Base-by-base conservation (phyloP, 2,329 filamentous ascomycete genomes). In the Penicillium decumbens region DNA sequence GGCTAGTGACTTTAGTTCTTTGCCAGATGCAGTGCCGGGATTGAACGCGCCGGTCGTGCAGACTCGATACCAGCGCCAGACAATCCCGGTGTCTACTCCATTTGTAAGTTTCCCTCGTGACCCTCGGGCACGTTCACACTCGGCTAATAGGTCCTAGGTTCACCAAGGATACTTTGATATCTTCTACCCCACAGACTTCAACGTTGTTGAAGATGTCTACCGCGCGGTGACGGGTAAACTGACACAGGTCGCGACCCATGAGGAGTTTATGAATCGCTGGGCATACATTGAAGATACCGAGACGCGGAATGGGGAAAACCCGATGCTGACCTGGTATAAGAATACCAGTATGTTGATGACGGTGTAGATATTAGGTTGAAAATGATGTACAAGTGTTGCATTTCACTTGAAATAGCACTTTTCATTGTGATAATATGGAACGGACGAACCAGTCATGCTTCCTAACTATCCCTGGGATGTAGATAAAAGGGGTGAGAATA, bases 151-250 rank as follows among this genome's bases (percentile, higher is more conserved):
- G 41, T 4, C 20, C 25, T 56, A 95, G 89, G 89, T 96, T 41
- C 91, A 97, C 69, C 95, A 98, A 75, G 95, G 93, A 40, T 97
- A 95, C 72, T 98, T 98, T 67, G 95, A 98, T 68, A 96, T 98
- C 62, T 84, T 98, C 66, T 98, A 98, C 74, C 93, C 93, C 0
- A 98, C 93, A 9, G 87, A 98, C 71, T 98, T 98, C 67, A 79
- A 81, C 55, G 85, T 95, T 58, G 86, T 93, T 72, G 90, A 97
- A 71, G 84, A 89, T 62, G 83, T 97, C 60, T 98, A 98, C 73
- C 85, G 89, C 48, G 89, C 89, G 53, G 83, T 97, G 61, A 98
- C 93, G 0, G 92, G 92, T 28, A 93, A 95, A 67, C 77, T 97
- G 61, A 95, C 91, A 2, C 81, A 87, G 44, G 88, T 95, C 44